Evolutionary conservation across 23 red algal species (phyloP).

Genomic region (Gracilaria gracilis): DNA sequence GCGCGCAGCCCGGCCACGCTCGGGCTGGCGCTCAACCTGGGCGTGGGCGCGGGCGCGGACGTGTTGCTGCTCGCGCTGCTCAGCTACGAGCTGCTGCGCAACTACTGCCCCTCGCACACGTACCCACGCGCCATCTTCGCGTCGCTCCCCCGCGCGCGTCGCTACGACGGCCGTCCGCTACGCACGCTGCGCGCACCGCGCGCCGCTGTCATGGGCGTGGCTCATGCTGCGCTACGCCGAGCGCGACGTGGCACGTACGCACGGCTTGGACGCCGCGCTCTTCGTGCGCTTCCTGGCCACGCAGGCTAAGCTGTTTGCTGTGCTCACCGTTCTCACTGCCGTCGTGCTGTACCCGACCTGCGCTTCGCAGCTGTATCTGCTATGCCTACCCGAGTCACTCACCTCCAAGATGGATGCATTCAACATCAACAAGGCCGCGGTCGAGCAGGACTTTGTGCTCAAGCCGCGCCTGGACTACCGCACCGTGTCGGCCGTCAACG

Average conservation of each 20-base stretch:
- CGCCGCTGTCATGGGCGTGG: constrained; percentile 37
- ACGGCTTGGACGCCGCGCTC: constrained; percentile 71
- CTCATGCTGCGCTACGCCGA: constrained; percentile 10
- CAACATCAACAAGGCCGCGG: constrained; percentile 53
- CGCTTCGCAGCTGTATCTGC: no score
- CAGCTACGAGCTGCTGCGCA: constrained; percentile 59
- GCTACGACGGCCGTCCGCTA: constrained; percentile 44
- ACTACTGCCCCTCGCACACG: constrained; percentile 34
- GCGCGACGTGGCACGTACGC: constrained; percentile 2
- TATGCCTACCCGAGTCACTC: background rate
- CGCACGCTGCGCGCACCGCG: background rate
- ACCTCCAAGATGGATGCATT: constrained; percentile 68
- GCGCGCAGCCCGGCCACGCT: background rate
- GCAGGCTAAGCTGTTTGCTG: constrained; percentile 43
- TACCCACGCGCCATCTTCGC: constrained; percentile 36
- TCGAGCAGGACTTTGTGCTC: constrained; percentile 72
- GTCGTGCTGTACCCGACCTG: constrained; percentile 64
- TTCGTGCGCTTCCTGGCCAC: constrained; percentile 65
- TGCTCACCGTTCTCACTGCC: constrained; percentile 48
- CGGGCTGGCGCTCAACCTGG: constrained; percentile 28
- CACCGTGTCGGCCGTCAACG: constrained; percentile 95
- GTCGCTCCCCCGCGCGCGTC: background rate
- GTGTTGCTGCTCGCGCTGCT: constrained; percentile 48
- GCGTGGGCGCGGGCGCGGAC: constrained; percentile 28
- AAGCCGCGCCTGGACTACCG: constrained; percentile 94